These are phyloP conservation scores for Sonneratia alba DNA, from an alignment of 345 rosid genomes.

Conservation along the genomic window DNA sequence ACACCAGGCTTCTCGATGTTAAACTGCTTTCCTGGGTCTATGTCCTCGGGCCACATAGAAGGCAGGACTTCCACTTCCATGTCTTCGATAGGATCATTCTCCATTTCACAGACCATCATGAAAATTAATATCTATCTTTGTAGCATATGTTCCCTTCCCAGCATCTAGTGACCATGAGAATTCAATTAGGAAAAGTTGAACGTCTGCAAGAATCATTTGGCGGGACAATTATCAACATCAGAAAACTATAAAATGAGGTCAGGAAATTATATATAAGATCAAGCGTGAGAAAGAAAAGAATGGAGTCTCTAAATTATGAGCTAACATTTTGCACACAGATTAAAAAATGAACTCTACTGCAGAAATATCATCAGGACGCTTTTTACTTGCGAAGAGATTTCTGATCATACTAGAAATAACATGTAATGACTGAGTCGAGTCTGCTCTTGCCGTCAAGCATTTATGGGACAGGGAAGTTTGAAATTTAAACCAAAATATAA, in stretches of 20 bases:
- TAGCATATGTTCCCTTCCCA: not conserved
- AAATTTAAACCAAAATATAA: not conserved
- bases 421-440: not conserved
- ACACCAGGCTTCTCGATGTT: conserved; percentile 70
- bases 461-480: too few species aligned
- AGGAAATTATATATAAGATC: not conserved
- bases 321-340: not conserved
- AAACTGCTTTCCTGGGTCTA: conserved; percentile 72
- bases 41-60: conserved; percentile 97
- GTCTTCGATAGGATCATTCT: conserved; percentile 55
- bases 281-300: not conserved
- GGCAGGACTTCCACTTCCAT: conserved; percentile 73
- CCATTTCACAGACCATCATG: conserved; percentile 48
- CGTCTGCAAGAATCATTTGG: not conserved
- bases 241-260: not conserved
- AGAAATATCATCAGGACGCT: not conserved
- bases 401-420: not conserved
- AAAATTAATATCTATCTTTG: not conserved
- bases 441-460: not conserved
- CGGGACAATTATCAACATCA: not conserved
- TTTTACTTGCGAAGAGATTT: not conserved
- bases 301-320: not conserved
- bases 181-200: not conserved
- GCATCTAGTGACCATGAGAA: not conserved
- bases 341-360: not conserved